Evolutionary conservation across 2,329 filamentous ascomycete species (phyloP), one percentile per base, ranked within the genome.

Genomic region (Exophiala oligosperma): DNA sequence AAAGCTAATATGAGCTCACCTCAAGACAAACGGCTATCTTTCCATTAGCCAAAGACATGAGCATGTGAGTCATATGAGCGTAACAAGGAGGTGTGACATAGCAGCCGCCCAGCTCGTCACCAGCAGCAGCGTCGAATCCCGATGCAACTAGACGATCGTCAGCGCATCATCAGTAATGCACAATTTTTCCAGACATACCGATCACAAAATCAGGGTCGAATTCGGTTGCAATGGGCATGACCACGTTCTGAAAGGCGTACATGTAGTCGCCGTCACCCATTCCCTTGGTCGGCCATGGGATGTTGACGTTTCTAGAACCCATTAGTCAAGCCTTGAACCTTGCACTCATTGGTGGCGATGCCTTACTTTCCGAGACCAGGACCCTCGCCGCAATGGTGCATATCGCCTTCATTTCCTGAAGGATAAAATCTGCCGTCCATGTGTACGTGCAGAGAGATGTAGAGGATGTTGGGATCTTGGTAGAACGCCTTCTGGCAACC

Each of bases 51-150:
- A 99, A 80, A 1, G 91, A 92, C 92, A 97, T 97, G 49, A 99
- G 84, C 93, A 97, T 97, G 71, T 97, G 92, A 14, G 94, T 97
- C 94, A 99, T 97, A 70, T 99, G 93, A 12, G 92, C 91, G 71
- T 97, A 99, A 70, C 94, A 96, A 3, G 86, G 77, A 0, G 94
- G 94, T 1, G 92, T 89, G 4, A 99, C 94, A 69, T 91, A 93
- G 72, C 94, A 99, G 32, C 90, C 91, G 51, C 94, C 94, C 1
- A 99, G 82, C 69, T 94, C 88, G 72, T 99, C 94, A 11, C 94
- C 94, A 64, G 90, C 90, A 0, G 94, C 94, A 14, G 94, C 94
- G 72, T 99, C 94, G 67, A 99, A 99, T 0, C 94, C 94, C 43
- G 94, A 92, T 21, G 94, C 94, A 57, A 99, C 89, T 80, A 21